Evolutionary conservation across 257 asterid genomes (phyloP).

Genomic region (Coffea eugenioides): DNA sequence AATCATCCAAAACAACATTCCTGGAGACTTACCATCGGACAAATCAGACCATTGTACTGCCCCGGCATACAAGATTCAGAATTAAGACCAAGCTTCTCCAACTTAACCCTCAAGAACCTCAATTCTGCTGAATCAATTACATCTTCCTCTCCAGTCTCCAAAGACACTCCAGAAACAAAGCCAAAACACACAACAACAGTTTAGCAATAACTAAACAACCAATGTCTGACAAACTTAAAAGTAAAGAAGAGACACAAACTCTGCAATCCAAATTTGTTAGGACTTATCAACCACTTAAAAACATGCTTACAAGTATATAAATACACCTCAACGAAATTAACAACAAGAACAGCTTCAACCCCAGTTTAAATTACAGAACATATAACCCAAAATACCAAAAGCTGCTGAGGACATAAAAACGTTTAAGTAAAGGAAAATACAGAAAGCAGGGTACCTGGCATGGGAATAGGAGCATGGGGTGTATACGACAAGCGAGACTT

Average conservation of each 20-base stretch:
- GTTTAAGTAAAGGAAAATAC: background rate
- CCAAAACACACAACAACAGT: conserved; percentile 12
- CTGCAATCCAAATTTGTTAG: too few species aligned
- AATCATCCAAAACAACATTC: conserved; percentile 5
- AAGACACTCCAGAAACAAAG: conserved; percentile 44
- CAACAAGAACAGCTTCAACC: background rate
- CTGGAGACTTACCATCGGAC: conserved; percentile 63
- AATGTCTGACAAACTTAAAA: background rate
- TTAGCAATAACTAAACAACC: background rate
- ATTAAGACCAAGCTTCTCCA: conserved; percentile 58
- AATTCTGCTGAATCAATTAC: conserved; percentile 32
- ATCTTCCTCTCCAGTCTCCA: conserved; percentile 42
- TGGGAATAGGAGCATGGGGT: conserved; percentile 46
- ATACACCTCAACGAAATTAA: background rate
- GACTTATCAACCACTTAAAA: background rate
- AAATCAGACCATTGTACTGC: conserved; percentile 50
- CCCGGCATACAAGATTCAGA: conserved; percentile 53
- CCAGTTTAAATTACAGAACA: background rate
- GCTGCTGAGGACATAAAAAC: too few species aligned
- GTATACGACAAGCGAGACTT: conserved; percentile 28
- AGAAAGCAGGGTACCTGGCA: conserved; percentile 31
- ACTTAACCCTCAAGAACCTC: conserved; percentile 43
- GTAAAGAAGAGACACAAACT: too few species aligned
- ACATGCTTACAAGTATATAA: background rate
- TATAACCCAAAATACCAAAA: background rate